Evolutionary conservation across 345 rosid genomes (phyloP), one percentile per base, ranked within the genome.

Genomic region (Hypericum androsaemum): DNA sequence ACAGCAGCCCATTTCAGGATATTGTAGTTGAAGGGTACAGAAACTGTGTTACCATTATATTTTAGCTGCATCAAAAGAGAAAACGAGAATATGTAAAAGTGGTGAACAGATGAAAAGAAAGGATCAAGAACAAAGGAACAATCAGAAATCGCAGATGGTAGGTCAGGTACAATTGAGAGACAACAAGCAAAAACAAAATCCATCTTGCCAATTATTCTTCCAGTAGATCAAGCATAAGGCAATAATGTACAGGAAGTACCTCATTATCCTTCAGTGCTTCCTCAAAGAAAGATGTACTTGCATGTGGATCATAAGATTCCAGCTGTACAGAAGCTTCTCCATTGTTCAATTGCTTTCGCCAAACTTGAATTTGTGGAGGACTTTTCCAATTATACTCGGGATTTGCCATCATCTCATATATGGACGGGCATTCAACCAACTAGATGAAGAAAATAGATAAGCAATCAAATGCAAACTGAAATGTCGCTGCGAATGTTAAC

Each of bases 371-470:
- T 70, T 77, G 62, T 11, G 97, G 97, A 53, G 74, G 76, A 52
- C 48, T 79, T 52, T 63, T 56, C 95, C 95, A 85, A 45, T 65
- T 69, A 59, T 85, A 88, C 48, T 68, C 70, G 28, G 97, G 89
- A 78, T 88, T 88, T 65, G 70, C 71, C 86, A 88, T 52, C 97
- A 88, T 88, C 74, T 88, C 95, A 48, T 88, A 88, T 40, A 88
- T 75, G 13, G 97, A 85, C 37, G 95, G 97, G 53, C 92, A 88
- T 69, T 88, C 97, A 14, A 85, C 65, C 76, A 88, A 70, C 97
- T 88, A 52, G 49, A 50, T 53, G 48, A 7, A 39, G 32, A 67
- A 61, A 58, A 22, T 47, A 60, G 0, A 49, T 45, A 46, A 37
- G 28, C 22, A 43, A 15, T 12, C 0, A 63, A 13, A 10, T 47